These are phyloP conservation scores for Phytophthora tubulina DNA, from an alignment of 352 stramenopile genomes.

Conservation along the genomic window DNA sequence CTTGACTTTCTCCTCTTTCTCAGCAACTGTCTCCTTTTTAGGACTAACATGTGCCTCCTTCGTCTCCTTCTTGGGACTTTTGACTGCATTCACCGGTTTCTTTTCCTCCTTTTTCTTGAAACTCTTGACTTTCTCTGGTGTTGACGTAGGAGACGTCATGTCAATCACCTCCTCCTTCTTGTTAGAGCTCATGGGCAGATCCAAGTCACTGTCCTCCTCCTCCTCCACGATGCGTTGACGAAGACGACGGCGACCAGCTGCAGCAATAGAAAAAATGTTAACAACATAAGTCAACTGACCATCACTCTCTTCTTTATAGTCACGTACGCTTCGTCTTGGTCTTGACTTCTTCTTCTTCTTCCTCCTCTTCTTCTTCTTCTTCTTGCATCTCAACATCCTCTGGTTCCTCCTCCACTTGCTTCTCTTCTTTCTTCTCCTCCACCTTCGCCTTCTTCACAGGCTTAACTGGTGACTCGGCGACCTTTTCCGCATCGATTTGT, in stretches of 20 bases:
- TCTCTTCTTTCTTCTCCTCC: slow-evolving; percentile 20
- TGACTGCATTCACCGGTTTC: slow-evolving; percentile 15
- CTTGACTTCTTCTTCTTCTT: slow-evolving; percentile 33
- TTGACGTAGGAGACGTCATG: slow-evolving; percentile 35
- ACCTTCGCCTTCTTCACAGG: slow-evolving; percentile 37
- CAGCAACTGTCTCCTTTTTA: not conserved
- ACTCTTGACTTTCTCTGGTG: slow-evolving; percentile 28
- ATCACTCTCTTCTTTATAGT: not conserved
- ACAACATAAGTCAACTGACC: not conserved
- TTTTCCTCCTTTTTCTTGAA: slow-evolving; percentile 37
- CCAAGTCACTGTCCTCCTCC: slow-evolving; percentile 57
- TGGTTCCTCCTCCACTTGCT: slow-evolving; percentile 35
- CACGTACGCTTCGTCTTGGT: slow-evolving; percentile 56
- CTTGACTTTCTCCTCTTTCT: not conserved
- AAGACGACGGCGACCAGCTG: slow-evolving; percentile 67
- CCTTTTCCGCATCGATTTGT: slow-evolving; percentile 20
- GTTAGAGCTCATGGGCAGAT: slow-evolving; percentile 34
- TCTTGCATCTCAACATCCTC: slow-evolving; percentile 40
- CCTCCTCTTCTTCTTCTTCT: slow-evolving; percentile 38
- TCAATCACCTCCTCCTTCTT: slow-evolving; percentile 51
- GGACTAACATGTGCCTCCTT: slow-evolving; percentile 1
- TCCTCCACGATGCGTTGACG: slow-evolving; percentile 71
- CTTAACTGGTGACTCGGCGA: slow-evolving; percentile 6
- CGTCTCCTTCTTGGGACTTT: slow-evolving; percentile 11
- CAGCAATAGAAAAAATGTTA: slow-evolving; percentile 6